These are phyloP conservation scores for Quercus agrifolia DNA, from an alignment of 306 rosid genomes.

Conservation along the genomic window DNA sequence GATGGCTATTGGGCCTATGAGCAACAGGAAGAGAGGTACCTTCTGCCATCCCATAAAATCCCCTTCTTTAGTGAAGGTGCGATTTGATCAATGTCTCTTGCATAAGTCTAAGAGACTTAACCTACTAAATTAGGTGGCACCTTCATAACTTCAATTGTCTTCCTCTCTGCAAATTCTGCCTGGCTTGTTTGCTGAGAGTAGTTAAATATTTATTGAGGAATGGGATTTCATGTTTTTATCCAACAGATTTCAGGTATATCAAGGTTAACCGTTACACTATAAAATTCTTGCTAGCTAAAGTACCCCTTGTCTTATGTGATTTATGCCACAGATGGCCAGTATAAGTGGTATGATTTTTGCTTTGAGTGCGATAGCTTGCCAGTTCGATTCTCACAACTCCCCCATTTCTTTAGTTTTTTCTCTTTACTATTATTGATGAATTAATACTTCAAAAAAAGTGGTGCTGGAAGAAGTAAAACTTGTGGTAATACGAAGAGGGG, in stretches of 20 bases:
- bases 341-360: not conserved
- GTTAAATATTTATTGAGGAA: not conserved
- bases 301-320: constrained; percentile 3
- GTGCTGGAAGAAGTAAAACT: constrained; percentile 1
- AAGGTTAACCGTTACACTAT: not conserved
- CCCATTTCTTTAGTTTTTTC: no score
- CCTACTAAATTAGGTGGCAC: not conserved
- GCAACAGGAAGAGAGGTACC: not conserved
- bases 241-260: not conserved
- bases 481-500: constrained; percentile 1
- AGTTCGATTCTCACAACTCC: no score
- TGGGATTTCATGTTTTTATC: not conserved
- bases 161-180: not conserved
- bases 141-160: not conserved
- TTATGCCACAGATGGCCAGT: constrained; percentile 6
- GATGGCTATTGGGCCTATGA: not conserved
- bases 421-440: no score
- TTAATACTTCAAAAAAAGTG: no score
- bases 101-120: not conserved
- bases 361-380: no score
- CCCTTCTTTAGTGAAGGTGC: not conserved
- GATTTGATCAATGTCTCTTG: not conserved
- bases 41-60: not conserved
- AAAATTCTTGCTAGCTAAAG: not conserved
- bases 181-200: not conserved